Conservation (phyloP, 1,284 basidiomycete species). For the Apiotrichum akiyoshidainum region DNA sequence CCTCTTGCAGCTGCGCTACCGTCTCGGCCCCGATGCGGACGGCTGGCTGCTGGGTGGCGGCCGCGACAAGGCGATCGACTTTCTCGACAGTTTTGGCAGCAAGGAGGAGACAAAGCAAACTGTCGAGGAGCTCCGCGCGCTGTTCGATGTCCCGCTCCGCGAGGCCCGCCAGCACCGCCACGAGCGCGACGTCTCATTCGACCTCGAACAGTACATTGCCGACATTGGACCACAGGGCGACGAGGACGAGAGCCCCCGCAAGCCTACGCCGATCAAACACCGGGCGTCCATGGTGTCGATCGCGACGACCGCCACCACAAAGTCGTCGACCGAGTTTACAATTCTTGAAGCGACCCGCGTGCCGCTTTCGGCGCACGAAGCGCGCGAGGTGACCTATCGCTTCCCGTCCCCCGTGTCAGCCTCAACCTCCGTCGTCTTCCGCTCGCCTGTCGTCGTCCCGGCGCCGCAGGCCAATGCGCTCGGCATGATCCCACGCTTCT, state of each 20-base stretch:
- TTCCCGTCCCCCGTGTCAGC: not conserved
- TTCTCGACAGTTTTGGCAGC: constrained; percentile 18
- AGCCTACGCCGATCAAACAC: not conserved
- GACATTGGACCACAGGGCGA: constrained; percentile 20
- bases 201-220: constrained; percentile 37
- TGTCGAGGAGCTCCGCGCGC: constrained; percentile 10
- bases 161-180: not conserved
- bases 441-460: too few relatives aligned
- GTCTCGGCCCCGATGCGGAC: constrained; percentile 20
- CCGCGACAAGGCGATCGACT: constrained; percentile 19
- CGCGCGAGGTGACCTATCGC: not conserved
- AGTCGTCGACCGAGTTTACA: constrained; percentile 17
- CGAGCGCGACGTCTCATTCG: constrained; percentile 29
- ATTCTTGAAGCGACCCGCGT: constrained; percentile 22
- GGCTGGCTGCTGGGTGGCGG: constrained; percentile 40
- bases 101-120: constrained; percentile 5
- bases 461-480: not conserved
- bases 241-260: not conserved
- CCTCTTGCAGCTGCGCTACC: constrained; percentile 31
- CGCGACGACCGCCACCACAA: not conserved
- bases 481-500: constrained; percentile 1
- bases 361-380: not conserved
- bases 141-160: not conserved
- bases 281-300: constrained; percentile 2
- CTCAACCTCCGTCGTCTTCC: too few relatives aligned